Base-by-base conservation (phyloP, 768 basidiomycete genomes). In the Russula sp. region DNA sequence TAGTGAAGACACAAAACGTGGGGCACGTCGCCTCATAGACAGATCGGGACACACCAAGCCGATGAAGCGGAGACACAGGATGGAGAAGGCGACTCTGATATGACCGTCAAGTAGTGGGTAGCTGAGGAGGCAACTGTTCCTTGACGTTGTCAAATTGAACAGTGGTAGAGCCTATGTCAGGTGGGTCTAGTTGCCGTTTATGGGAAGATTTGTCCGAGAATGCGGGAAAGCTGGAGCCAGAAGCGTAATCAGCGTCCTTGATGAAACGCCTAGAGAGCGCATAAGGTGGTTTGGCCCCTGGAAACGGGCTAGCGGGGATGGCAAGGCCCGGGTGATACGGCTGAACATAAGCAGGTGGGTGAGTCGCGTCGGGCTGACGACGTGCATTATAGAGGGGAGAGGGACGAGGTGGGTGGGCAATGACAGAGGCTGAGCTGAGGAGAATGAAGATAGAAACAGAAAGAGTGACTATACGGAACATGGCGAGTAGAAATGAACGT, bases 161-260 rank as follows among this genome's bases (percentile, higher is more conserved):
- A n/a, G 31, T 10, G 32, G 58, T 20, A 31, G 53, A 14, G 27
- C 48, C 52, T 6, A 20, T 2, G 1, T 13, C 6, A 18, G 54
- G 35, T 27, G 51, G 4, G n/a, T 45, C 22, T 7, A 10, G n/a
- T 10, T 31, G 20, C 37, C 63, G 58, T 31, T 56, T 60, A 48
- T 51, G 63, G 1, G 57, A 4, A 0, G 44, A 37, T 45, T 55
- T 55, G 20, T 49, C 47, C 1, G 1, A 27, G 48, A 60, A 55
- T 35, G 31, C 13, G 47, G 51, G 20, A 14, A 48, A 22, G 42
- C 49, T 22, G 1, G 54, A 51, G 47, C 54, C 40, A 55, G 63
- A 55, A 20, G 39, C 54, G 16, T 55, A 64, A 20, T 64, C 63
- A 31, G 53, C 57, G 9, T 44, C 54, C 40, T 55, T 55, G 48